A percentile compares a stretch with the other conserved stretches of the same genome.
These are phyloP conservation scores for Bipolaris zeicola DNA, from an alignment of 2,329 filamentous ascomycete genomes.

Conservation along the genomic window DNA sequence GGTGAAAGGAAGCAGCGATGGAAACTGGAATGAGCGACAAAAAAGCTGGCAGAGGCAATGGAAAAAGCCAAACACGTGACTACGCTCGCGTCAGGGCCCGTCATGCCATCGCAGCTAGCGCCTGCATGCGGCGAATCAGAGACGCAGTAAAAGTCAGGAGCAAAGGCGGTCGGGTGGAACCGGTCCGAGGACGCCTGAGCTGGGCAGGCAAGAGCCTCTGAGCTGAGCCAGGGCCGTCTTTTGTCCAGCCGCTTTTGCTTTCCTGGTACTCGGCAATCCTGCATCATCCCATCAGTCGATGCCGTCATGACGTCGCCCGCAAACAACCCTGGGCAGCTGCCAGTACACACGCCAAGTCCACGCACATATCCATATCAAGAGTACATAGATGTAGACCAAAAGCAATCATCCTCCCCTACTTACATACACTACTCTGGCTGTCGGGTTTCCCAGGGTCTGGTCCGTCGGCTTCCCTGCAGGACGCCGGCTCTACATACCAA, in stretches of 20 bases:
- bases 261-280: slow-evolving; percentile 6
- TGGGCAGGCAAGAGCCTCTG: slow-evolving; percentile 10
- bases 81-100: slow-evolving; percentile 1
- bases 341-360: neutral
- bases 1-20: slow-evolving; percentile 20
- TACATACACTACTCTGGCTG: neutral
- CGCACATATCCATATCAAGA: neutral
- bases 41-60: slow-evolving; percentile 32
- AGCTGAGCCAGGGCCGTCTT: slow-evolving; percentile 4
- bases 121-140: slow-evolving; percentile 19
- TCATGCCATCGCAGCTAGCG: slow-evolving; percentile 5
- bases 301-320: slow-evolving; percentile 7
- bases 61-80: slow-evolving; percentile 25
- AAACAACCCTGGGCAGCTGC: neutral
- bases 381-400: neutral
- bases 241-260: neutral
- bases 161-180: slow-evolving; percentile 24
- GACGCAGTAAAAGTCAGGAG: slow-evolving; percentile 17
- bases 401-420: neutral
- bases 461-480: slow-evolving; percentile 8
- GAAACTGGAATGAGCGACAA: slow-evolving; percentile 24
- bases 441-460: slow-evolving; percentile 3
- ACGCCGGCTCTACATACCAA: slow-evolving; percentile 14
- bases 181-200: slow-evolving; percentile 17
- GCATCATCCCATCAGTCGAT: slow-evolving; percentile 1